These are phyloP conservation scores for Ogataea parapolymorpha DNA, from an alignment of 805 yeast genomes.

Conservation along the genomic window DNA sequence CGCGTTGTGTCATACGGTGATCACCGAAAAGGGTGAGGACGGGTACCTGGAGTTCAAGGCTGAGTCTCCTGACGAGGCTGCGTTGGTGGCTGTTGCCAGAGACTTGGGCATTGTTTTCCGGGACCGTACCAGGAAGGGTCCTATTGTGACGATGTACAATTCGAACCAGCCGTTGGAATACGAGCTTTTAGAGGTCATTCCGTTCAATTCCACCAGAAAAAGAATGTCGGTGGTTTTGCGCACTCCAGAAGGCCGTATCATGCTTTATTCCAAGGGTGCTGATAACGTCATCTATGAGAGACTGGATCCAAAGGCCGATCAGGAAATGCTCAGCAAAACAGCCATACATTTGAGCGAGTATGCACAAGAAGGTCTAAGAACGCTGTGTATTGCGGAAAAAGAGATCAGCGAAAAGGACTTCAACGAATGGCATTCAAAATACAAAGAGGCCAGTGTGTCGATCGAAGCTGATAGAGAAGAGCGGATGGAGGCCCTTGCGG, in stretches of 20 bases:
- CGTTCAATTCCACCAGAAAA: conserved; percentile 70
- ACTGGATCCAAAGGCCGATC: conserved; percentile 34
- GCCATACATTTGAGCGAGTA: conserved; percentile 62
- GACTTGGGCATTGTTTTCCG: conserved; percentile 66
- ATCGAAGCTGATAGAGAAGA: conserved; percentile 58
- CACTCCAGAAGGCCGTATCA: conserved; percentile 37
- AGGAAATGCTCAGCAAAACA: conserved; percentile 49
- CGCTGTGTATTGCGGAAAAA: conserved; percentile 65
- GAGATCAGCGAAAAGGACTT: conserved; percentile 45
- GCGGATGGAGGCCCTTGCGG: conserved; percentile 49
- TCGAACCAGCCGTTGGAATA: conserved; percentile 42
- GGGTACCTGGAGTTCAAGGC: conserved; percentile 59
- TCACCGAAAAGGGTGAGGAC: conserved; percentile 48
- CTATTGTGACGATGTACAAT: conserved; percentile 40
- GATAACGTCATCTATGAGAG: conserved; percentile 64
- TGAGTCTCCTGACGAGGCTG: conserved; percentile 82
- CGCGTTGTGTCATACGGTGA: conserved; percentile 73
- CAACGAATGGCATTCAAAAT: conserved; percentile 52
- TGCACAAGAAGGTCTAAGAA: conserved; percentile 76
- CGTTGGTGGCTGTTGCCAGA: conserved; percentile 71
- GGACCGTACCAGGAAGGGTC: conserved; percentile 48
- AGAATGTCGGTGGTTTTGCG: conserved; percentile 74
- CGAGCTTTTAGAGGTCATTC: conserved; percentile 52
- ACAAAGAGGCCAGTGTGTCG: conserved; percentile 54
- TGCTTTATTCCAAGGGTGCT: conserved; percentile 68